Evolutionary conservation across 495 filamentous ascomycete genomes (phyloP).

Genomic region (Tuber borchii): DNA sequence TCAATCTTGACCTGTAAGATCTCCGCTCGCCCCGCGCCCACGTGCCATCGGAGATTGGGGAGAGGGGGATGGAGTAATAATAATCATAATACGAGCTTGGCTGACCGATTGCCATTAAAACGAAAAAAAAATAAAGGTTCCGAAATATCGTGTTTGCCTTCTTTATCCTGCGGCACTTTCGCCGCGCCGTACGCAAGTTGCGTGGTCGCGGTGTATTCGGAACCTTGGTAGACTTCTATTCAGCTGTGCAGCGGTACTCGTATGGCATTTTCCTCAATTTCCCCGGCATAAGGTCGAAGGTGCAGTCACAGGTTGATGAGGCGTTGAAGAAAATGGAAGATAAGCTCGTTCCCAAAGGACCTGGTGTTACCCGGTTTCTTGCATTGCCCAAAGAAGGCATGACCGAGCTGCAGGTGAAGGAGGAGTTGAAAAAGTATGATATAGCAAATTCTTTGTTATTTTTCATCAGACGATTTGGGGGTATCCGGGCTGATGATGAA

Average conservation of each 20-base stretch:
- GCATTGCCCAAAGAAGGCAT: conserved; percentile 79
- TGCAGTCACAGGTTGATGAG: conserved; percentile 73
- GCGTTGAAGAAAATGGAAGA: conserved; percentile 66
- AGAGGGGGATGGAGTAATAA: background rate
- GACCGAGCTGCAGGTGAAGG: conserved; percentile 67
- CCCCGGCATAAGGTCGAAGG: conserved; percentile 74
- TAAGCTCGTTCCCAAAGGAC: conserved; percentile 70
- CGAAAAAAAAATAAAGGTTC: conserved; percentile 50
- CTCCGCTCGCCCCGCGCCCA: background rate
- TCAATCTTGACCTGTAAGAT: conserved; percentile 79
- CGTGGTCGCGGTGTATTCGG: conserved; percentile 84
- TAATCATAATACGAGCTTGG: conserved; percentile 1
- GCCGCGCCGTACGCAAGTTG: conserved; percentile 72
- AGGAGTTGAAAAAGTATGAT: conserved; percentile 61
- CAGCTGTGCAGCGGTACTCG: conserved; percentile 58
- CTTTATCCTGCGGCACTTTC: conserved; percentile 79
- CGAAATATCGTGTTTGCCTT: conserved; percentile 85
- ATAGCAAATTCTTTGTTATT: conserved; percentile 1
- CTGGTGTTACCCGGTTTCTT: conserved; percentile 65
- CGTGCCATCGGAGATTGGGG: background rate
- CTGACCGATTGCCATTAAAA: conserved; percentile 20
- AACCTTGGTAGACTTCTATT: conserved; percentile 65
- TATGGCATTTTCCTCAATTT: conserved; percentile 81
- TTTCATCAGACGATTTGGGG: background rate
- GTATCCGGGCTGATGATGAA: conserved; percentile 12